Evolutionary conservation across 352 stramenopile genomes (phyloP), one percentile per base, ranked within the genome.

Genomic region (Phytophthora hibernalis): DNA sequence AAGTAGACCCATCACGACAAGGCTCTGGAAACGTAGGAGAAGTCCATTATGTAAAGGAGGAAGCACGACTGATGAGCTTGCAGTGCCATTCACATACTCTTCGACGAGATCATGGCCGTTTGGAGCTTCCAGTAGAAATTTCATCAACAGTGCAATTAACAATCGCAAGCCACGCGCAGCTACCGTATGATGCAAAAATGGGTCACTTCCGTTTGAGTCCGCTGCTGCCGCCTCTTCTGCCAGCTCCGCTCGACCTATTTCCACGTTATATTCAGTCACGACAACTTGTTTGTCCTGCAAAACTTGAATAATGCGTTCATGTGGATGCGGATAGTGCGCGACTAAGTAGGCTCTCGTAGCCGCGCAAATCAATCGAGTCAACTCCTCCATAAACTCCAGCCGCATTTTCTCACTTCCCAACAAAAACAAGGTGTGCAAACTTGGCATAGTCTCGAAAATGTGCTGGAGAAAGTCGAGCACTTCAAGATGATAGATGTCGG

Each of bases 401-500:
- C 82, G 73, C 28, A 89, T 61, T 38, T 86, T 88, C 15, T 86
- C 79, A 24, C 62, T 79, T 18, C 61, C 64, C 1, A 66, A 66
- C 1, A 70, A 24, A 20, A 83, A 42, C 33, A 79, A 63, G 9
- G 24, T 68, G 28, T 77, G 65, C 13, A 89, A 67, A 37, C 66
- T 77, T 31, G 80, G 53, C 80, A 89, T 89, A 2, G 65, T 71
- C 31, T 61, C 61, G 38, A 85, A 85, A 22, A 87, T 45, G 22
- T 89, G 60, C 11, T 79, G 56, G 2, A 92, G 28, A 61, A 92
- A 92, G 13, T 85, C 79, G 15, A 92, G 74, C 21, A 88, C 78
- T 59, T 86, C 68, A 6, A 72, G 15, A 30, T 88, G 79, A 50
- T 63, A 79, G 13, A 76, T 44, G 11, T 62, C 56, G 22, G 24